Conservation (phyloP, 148 eudicot genomes). For the Diospyros lotus region DNA sequence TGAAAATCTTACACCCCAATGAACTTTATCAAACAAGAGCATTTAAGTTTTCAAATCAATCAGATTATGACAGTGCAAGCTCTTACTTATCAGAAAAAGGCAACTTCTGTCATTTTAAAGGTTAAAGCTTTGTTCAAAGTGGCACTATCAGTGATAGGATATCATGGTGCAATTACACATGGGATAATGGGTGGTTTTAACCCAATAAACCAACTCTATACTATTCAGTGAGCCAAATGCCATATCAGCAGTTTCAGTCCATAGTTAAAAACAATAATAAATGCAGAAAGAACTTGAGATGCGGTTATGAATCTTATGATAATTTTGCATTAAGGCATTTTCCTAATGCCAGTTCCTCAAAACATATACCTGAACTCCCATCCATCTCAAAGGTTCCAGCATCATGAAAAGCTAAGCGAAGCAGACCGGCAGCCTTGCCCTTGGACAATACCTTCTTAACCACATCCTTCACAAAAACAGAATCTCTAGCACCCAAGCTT, state of each 20-base stretch:
- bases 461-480: conserved; percentile 53
- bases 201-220: no score
- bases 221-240: no score
- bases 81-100: neutral
- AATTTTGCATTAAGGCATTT: neutral
- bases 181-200: no score
- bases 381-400: conserved; percentile 81
- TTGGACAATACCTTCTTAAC: conserved; percentile 69
- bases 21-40: no score
- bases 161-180: neutral
- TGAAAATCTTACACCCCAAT: no score
- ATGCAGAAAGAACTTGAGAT: neutral
- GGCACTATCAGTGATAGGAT: neutral
- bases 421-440: conserved; percentile 90
- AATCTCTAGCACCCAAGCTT: conserved; percentile 37
- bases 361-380: conserved; percentile 58
- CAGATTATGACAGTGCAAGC: no score
- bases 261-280: no score
- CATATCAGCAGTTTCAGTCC: no score
- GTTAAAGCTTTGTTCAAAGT: neutral
- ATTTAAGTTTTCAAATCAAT: no score
- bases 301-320: neutral
- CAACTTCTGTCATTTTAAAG: neutral
- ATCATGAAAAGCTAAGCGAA: conserved; percentile 96
- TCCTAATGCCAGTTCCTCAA: neutral